These are phyloP conservation scores for Tuber indicum DNA, from an alignment of 495 filamentous ascomycete genomes.

Conservation along the genomic window DNA sequence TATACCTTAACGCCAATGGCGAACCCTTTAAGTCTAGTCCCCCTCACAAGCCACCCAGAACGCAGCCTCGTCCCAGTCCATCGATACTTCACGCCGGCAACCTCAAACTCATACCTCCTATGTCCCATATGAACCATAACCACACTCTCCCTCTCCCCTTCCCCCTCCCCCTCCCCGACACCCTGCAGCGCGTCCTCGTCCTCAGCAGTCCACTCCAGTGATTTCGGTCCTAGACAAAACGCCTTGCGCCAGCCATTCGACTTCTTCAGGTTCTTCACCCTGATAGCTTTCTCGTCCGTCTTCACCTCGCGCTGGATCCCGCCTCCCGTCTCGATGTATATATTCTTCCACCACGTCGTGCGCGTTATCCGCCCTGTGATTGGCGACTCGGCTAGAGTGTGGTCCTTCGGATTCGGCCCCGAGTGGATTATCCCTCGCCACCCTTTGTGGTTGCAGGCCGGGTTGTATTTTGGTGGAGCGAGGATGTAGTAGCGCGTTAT, in stretches of 20 bases:
- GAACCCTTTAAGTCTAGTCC: constrained; percentile 15
- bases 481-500: constrained; percentile 22
- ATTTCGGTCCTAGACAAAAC: constrained; percentile 17
- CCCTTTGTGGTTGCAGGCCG: not conserved
- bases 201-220: constrained; percentile 24
- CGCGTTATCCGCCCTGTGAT: constrained; percentile 23
- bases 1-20: constrained; percentile 25
- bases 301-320: constrained; percentile 28
- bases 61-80: constrained; percentile 34
- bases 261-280: constrained; percentile 7
- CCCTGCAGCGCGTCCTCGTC: constrained; percentile 17
- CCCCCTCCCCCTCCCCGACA: not conserved
- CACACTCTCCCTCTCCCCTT: constrained; percentile 2
- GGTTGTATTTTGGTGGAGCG: constrained; percentile 16
- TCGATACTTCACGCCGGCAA: constrained; percentile 24
- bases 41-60: constrained; percentile 21
- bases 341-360: constrained; percentile 17
- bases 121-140: constrained; percentile 25
- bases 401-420: constrained; percentile 23
- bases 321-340: constrained; percentile 26
- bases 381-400: constrained; percentile 24
- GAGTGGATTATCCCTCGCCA: constrained; percentile 28
- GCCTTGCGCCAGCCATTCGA: constrained; percentile 13
- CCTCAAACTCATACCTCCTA: constrained; percentile 25
- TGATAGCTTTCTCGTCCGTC: constrained; percentile 20